phyloP scores from a whole-genome alignment of 371 early-diverging fungal genomes.

The Mortierella polycephala region DNA sequence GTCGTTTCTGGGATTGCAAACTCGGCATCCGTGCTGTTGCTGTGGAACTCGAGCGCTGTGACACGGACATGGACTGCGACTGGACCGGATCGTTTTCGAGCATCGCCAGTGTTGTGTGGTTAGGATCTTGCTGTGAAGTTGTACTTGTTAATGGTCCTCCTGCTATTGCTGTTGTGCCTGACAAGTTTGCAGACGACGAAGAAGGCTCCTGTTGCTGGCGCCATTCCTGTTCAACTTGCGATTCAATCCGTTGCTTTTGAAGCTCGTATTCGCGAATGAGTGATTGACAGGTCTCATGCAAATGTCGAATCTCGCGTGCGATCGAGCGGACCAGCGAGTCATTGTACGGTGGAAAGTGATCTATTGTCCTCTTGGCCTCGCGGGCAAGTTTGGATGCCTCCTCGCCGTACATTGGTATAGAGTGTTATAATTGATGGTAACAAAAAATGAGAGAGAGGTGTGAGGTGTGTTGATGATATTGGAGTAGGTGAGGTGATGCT shows the following conservation, averaged over 20 bases:
- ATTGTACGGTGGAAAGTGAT: slow-evolving; percentile 82
- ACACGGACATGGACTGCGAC: slow-evolving; percentile 19
- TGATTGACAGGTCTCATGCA: slow-evolving; percentile 48
- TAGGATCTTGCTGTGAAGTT: slow-evolving; percentile 5
- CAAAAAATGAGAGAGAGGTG: neutral
- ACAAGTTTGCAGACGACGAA: slow-evolving; percentile 5
- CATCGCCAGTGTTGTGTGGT: slow-evolving; percentile 33
- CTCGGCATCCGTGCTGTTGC: neutral
- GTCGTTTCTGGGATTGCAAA: slow-evolving; percentile 12
- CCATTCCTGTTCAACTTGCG: slow-evolving; percentile 51
- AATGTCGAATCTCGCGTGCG: slow-evolving; percentile 72
- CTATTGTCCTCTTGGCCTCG: slow-evolving; percentile 83
- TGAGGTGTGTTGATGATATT: neutral
- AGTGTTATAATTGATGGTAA: neutral
- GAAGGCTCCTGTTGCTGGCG: slow-evolving; percentile 27
- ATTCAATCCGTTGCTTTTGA: slow-evolving; percentile 62
- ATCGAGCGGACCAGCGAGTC: slow-evolving; percentile 86
- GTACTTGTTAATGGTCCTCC: neutral
- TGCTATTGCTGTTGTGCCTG: neutral
- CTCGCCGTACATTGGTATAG: slow-evolving; percentile 71
- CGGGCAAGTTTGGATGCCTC: slow-evolving; percentile 82
- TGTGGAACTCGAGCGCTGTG: slow-evolving; percentile 29
- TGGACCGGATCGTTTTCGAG: slow-evolving; percentile 4
- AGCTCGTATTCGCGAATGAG: slow-evolving; percentile 57
- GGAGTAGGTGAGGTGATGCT: neutral